Percentiles rank a stretch among this genome's conserved stretches.
Evolutionary conservation across 2,329 filamentous ascomycete species (phyloP).

Genomic region (Pseudogymnoascus sp.): DNA sequence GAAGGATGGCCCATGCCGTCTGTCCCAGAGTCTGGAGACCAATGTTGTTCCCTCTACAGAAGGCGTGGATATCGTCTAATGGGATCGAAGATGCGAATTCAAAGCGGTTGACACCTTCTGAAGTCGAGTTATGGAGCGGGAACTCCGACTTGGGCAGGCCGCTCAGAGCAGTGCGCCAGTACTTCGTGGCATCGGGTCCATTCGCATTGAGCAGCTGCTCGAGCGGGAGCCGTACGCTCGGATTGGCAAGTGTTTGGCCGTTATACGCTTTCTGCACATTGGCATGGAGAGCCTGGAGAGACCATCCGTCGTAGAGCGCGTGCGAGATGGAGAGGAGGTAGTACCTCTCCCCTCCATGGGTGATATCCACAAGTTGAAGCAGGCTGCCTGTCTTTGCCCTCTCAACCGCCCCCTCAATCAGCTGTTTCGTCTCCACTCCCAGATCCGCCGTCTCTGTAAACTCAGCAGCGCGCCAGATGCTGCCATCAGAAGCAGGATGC

Average conservation of each 20-base stretch:
- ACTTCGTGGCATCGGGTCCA: slow-evolving; percentile 43
- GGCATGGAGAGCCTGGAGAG: slow-evolving; percentile 63
- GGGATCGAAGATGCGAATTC: slow-evolving; percentile 39
- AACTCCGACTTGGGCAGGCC: slow-evolving; percentile 38
- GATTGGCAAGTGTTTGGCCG: slow-evolving; percentile 33
- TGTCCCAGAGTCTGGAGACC: slow-evolving; percentile 71
- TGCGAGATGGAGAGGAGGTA: slow-evolving; percentile 69
- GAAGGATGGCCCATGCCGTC: slow-evolving; percentile 63
- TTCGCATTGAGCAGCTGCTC: slow-evolving; percentile 32
- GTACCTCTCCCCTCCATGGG: slow-evolving; percentile 30
- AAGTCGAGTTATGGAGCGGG: slow-evolving; percentile 21
- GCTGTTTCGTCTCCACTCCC: slow-evolving; percentile 31
- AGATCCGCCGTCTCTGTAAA: slow-evolving; percentile 10
- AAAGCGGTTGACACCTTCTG: slow-evolving; percentile 29
- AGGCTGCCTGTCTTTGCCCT: slow-evolving; percentile 34
- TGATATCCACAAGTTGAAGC: slow-evolving; percentile 42
- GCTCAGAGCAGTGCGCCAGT: slow-evolving; percentile 65
- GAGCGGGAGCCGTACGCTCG: slow-evolving; percentile 46
- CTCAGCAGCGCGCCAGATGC: slow-evolving; percentile 27
- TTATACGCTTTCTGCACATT: slow-evolving; percentile 62
- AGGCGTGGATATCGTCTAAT: slow-evolving; percentile 37
- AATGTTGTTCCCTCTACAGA: slow-evolving; percentile 60
- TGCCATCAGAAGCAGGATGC: slow-evolving; percentile 25
- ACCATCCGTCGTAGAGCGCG: slow-evolving; percentile 85
- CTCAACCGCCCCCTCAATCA: slow-evolving; percentile 32